phyloP scores from a whole-genome alignment of 257 asterid species.

The Nicotiana otophora region DNA sequence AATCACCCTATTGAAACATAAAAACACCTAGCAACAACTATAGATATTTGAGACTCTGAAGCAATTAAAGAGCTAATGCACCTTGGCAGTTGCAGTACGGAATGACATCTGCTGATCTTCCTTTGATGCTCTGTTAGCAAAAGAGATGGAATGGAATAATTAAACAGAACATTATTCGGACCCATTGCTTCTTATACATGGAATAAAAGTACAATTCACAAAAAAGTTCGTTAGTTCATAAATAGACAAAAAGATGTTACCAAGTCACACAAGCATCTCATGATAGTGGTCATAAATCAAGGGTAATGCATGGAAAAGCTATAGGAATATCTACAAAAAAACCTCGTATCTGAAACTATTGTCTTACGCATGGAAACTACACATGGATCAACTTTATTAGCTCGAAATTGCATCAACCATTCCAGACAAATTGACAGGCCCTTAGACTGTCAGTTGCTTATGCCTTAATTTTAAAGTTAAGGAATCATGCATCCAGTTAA shows the following conservation, averaged over 20 bases:
- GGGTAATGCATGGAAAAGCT: background rate
- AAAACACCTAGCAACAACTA: slow-evolving; percentile 15
- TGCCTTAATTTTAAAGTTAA: background rate
- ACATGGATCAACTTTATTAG: background rate
- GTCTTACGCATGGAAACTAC: background rate
- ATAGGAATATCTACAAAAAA: background rate
- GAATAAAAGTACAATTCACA: background rate
- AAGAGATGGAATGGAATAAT: slow-evolving; percentile 13
- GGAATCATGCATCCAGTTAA: background rate
- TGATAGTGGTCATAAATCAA: background rate
- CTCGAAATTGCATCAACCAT: background rate
- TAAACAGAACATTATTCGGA: background rate
- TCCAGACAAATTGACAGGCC: background rate
- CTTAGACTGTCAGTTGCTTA: background rate
- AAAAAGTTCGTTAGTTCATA: background rate
- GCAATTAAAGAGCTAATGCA: slow-evolving; percentile 12
- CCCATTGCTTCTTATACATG: background rate
- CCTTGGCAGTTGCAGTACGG: slow-evolving; percentile 93
- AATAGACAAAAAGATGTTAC: background rate
- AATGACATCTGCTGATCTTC: slow-evolving; percentile 78
- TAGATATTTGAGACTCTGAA: background rate
- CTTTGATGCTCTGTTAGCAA: slow-evolving; percentile 53
- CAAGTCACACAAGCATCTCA: background rate
- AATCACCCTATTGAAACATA: slow-evolving; percentile 16
- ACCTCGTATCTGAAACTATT: background rate